These are phyloP conservation scores for Puccinia horiana DNA, from an alignment of 1,284 basidiomycete species.

Conservation along the genomic window DNA sequence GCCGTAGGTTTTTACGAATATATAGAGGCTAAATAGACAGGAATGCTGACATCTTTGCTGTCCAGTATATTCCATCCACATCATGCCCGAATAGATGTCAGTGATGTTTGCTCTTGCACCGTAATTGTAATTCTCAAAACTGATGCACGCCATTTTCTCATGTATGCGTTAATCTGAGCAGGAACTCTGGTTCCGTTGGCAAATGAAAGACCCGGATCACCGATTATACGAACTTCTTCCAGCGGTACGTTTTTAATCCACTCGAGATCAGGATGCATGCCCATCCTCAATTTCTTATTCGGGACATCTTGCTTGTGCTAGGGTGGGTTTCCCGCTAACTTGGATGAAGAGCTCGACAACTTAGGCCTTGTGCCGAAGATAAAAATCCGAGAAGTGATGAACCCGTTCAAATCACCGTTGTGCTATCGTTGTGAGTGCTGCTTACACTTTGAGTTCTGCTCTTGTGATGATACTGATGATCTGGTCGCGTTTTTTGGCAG, in stretches of 20 bases:
- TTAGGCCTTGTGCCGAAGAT: conserved; percentile 18
- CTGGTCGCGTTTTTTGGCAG: neutral
- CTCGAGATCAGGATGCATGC: too few species aligned
- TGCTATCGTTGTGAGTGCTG: conserved; percentile 32
- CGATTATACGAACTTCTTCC: conserved; percentile 5
- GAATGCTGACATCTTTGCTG: neutral
- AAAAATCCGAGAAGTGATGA: conserved; percentile 23
- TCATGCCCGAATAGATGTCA: conserved; percentile 14
- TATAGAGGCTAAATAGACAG: neutral
- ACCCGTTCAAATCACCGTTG: conserved; percentile 2
- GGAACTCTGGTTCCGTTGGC: neutral
- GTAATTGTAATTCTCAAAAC: neutral
- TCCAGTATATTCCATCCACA: neutral
- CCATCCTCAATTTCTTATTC: neutral
- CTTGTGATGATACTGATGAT: neutral
- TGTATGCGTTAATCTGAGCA: neutral
- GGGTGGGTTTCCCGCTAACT: conserved; percentile 9
- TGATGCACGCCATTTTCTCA: neutral
- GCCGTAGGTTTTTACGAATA: conserved; percentile 13
- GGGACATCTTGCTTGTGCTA: neutral
- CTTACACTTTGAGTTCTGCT: neutral
- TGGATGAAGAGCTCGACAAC: conserved; percentile 23
- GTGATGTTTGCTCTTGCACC: neutral
- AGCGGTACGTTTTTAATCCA: neutral
- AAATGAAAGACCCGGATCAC: neutral